Base-by-base conservation (phyloP, 805 yeast genomes). In the Candida boleticola region DNA sequence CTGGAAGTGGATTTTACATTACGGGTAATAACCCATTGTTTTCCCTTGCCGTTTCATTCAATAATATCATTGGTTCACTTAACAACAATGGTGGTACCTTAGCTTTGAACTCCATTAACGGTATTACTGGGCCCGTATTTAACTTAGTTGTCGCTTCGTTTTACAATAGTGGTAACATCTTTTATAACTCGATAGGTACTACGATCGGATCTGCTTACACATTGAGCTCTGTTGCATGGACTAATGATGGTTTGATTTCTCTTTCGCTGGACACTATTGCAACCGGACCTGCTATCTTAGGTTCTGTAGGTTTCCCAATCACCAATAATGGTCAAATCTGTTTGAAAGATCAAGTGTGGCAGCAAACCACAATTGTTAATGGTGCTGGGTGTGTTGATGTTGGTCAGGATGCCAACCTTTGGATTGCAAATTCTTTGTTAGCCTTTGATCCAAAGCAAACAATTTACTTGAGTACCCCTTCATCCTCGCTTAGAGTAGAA, bases 371-470 rank as follows among this genome's bases (percentile, higher is more conserved):
- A 13, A 34, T 32, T 18, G 49, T 63, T 30, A 7, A 19, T 2
- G 67, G 67, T 20, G 20, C 45, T n/a, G 68, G 68, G 23, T 63
- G 68, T 52, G 46, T 60, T 17, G 46, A 38, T 37, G 51, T 52
- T 17, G 57, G 53, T n/a, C 14, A 3, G 4, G 34, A 41, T 16
- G 43, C 53, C 26, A 41, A 18, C 23, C 23, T 49, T 2, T 49
- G 44, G 43, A 36, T 43, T 10, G 44, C 39, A 26, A 40, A 38
- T 23, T 48, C 55, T 3, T 43, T 43, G 13, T 40, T 54, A 6
- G 41, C 49, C 14, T 51, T 54, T 13, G 39, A 29, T 19, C 18
- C 39, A 1, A 40, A 39, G 17, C 53, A 49, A 23, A 51, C 48
- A 17, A 32, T 51, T 19, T 45, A 45, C 39, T 33, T 49, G 23